These are phyloP conservation scores for Boletus sp. DNA, from an alignment of 1,284 basidiomycete species.

Conservation along the genomic window DNA sequence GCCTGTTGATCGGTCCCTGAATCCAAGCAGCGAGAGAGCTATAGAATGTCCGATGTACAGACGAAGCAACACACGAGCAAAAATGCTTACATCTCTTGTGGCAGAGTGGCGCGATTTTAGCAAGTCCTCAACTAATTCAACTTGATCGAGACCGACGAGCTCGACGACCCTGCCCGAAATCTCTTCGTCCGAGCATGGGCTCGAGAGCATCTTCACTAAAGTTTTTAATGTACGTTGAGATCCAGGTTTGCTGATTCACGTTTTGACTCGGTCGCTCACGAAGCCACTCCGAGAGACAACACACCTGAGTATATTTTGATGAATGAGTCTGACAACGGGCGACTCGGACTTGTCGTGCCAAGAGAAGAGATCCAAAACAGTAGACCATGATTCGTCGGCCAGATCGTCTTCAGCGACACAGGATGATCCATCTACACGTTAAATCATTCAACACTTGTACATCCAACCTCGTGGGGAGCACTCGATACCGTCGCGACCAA, in stretches of 20 bases:
- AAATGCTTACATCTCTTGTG: conserved; percentile 45
- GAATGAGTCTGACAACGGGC: conserved; percentile 8
- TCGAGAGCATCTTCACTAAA: conserved; percentile 29
- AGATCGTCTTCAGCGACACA: conserved; percentile 20
- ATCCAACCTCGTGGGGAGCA: neutral
- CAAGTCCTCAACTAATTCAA: conserved; percentile 69
- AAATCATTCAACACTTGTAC: conserved; percentile 10
- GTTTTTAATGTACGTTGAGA: conserved; percentile 15
- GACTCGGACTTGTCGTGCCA: conserved; percentile 3
- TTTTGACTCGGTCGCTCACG: conserved; percentile 7
- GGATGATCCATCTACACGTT: conserved; percentile 21
- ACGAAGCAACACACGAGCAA: neutral
- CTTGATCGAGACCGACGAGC: conserved; percentile 85
- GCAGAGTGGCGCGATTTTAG: conserved; percentile 50
- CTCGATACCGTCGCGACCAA: conserved; percentile 25
- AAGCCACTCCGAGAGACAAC: conserved; percentile 6
- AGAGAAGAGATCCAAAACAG: conserved; percentile 37
- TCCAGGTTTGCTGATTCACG: conserved; percentile 21
- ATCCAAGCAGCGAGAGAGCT: conserved; percentile 26
- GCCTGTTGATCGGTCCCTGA: neutral
- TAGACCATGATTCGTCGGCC: conserved; percentile 25
- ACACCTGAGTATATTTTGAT: conserved; percentile 26
- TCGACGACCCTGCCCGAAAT: conserved; percentile 83
- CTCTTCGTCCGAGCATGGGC: conserved; percentile 56
- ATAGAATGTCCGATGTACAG: neutral